These are phyloP conservation scores for Juglanconis juglandina DNA, from an alignment of 2,329 filamentous ascomycete species.

Conservation along the genomic window DNA sequence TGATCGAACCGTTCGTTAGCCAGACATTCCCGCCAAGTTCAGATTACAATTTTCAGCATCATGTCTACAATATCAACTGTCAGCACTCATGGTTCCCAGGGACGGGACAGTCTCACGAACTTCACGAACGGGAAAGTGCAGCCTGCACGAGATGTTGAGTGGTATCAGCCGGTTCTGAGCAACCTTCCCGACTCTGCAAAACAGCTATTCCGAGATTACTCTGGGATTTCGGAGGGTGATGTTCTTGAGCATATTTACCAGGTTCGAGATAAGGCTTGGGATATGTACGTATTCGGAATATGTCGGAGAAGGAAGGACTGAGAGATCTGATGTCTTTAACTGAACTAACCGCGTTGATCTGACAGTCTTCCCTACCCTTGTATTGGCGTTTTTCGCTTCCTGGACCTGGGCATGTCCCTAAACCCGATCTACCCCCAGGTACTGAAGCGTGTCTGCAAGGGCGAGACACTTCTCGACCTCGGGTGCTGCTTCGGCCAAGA, in stretches of 20 bases:
- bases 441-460: background rate
- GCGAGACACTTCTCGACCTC: background rate
- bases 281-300: background rate
- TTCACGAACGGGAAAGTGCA: background rate
- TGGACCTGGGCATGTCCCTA: background rate
- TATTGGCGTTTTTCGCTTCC: background rate
- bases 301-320: no score
- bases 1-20: no score
- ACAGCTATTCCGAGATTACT: background rate
- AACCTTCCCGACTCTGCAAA: background rate
- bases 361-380: background rate
- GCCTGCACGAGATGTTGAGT: background rate
- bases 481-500: constrained; percentile 5
- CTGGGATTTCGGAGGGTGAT: background rate
- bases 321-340: background rate
- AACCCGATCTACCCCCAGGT: background rate
- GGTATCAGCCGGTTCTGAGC: background rate
- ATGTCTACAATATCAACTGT: no score
- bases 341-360: background rate
- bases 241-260: background rate
- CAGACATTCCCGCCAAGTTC: no score
- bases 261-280: background rate
- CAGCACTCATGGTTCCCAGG: no score
- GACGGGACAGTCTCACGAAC: no score
- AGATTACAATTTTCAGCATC: no score